Conservation (phyloP, 2,329 filamentous ascomycete species). For the Lomentospora prolificans region DNA sequence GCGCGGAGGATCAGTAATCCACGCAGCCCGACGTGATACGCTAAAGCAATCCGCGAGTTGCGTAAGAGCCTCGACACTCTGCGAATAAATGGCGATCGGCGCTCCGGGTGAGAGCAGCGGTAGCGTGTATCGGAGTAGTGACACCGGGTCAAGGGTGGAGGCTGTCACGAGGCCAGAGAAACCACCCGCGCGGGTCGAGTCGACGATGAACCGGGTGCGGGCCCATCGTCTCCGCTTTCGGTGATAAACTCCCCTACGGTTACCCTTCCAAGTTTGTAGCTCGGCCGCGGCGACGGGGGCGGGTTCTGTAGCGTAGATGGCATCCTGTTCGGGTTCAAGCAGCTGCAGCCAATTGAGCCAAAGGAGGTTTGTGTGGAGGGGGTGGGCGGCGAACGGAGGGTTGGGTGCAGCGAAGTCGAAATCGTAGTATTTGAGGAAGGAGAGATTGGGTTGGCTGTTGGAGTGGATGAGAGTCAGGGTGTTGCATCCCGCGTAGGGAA, state of each 20-base stretch:
- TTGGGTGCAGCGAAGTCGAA: slow-evolving; percentile 63
- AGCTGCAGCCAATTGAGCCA: slow-evolving; percentile 89
- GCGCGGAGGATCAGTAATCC: slow-evolving; percentile 43
- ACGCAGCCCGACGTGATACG: slow-evolving; percentile 68
- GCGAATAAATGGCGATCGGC: slow-evolving; percentile 76
- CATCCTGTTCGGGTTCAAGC: slow-evolving; percentile 64
- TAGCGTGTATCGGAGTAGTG: slow-evolving; percentile 63
- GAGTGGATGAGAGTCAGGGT: slow-evolving; percentile 73
- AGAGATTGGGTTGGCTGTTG: slow-evolving; percentile 79
- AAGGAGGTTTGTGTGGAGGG: slow-evolving; percentile 72
- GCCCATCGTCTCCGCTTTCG: slow-evolving; percentile 82
- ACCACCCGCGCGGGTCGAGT: slow-evolving; percentile 61
- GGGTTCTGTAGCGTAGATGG: slow-evolving; percentile 60
- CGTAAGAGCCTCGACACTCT: slow-evolving; percentile 68
- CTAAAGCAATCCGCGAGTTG: slow-evolving; percentile 76
- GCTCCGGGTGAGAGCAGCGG: slow-evolving; percentile 77
- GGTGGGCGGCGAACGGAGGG: slow-evolving; percentile 53
- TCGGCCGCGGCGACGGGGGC: slow-evolving; percentile 46
- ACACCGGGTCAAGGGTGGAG: slow-evolving; percentile 69
- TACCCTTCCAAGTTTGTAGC: slow-evolving; percentile 65
- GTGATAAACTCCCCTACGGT: slow-evolving; percentile 75
- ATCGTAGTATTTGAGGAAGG: slow-evolving; percentile 79
- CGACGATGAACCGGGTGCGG: slow-evolving; percentile 60
- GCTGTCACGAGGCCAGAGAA: slow-evolving; percentile 81
- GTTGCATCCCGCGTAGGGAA: slow-evolving; percentile 60